Percentiles rank a stretch among this genome's conserved stretches.
phyloP scores from a whole-genome alignment of 345 rosid genomes.

The Zanthoxylum bungeanum region DNA sequence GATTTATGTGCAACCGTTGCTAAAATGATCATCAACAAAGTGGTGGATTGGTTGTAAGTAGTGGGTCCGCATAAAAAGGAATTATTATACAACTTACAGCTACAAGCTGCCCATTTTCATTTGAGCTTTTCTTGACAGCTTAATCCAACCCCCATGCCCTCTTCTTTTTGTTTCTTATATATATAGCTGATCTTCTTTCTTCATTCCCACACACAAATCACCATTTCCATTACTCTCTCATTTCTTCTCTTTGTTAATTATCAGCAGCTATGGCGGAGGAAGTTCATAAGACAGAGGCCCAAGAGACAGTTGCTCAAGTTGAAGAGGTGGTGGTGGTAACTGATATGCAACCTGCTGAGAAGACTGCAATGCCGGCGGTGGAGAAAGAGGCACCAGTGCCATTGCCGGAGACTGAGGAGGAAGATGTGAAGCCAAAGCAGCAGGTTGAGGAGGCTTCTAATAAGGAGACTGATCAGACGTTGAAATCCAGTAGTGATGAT shows the following conservation, averaged over 20 bases:
- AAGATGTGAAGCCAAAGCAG: neutral
- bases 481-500: conserved; percentile 4
- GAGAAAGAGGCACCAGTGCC: neutral
- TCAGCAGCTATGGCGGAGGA: neutral
- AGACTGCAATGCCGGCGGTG: neutral
- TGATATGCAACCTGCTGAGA: neutral
- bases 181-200: neutral
- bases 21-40: neutral
- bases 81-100: neutral
- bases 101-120: neutral
- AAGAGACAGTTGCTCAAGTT: neutral
- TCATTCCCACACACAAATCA: neutral
- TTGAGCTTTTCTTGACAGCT: neutral
- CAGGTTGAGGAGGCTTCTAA: conserved; percentile 11
- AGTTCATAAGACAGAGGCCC: neutral
- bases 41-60: neutral
- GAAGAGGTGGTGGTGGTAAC: conserved; percentile 5
- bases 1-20: conserved; percentile 6
- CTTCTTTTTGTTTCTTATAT: neutral
- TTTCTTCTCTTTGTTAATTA: neutral
- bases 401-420: neutral
- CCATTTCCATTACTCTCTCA: neutral
- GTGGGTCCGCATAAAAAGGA: conserved; percentile 11
- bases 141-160: neutral
- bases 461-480: neutral